Base-by-base conservation (phyloP, 2,329 filamentous ascomycete genomes). In the Hypoxylon sp. region DNA sequence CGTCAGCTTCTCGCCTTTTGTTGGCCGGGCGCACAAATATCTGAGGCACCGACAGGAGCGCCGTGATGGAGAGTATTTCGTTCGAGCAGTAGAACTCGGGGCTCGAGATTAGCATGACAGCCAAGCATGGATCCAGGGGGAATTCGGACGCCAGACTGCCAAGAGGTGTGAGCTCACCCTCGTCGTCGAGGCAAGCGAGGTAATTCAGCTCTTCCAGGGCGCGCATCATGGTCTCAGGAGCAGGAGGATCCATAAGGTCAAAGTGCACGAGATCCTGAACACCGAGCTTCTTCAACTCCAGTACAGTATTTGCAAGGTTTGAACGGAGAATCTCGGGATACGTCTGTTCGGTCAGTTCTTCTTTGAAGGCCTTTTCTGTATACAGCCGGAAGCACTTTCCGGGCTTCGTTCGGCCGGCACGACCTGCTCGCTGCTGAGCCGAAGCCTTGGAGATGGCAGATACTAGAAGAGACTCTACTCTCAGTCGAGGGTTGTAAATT, bases 41-140 rank as follows among this genome's bases (percentile, higher is more conserved):
- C 77, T 97, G 93, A 0, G 96, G 96, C 9, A 98, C 96, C 0
- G 95, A 98, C 18, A 99, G 88, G 9, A 99, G 87, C 0, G 96
- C 91, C 0, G 94, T 97, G 73, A 99, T 91, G 42, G 96, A 98
- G 12, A 99, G 86, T 40, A 99, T 96, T 82, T 99, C 96, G 79
- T 98, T 98, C 46, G 94, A 97, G 84, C 96, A 99, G 82, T 96
- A 97, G 80, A 99, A 99, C 76, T 99, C 96, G 9, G 96, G 95
- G 6, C 94, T 97, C 9, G 91, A 94, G 78, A 99, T 97, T 61
- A 99, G 86, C 96, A 99, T 98, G 68, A 99, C 96, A 0, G 96
- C 96, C 32, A 99, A 84, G 0, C 93, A 89, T 1, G 96, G 96
- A 77, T 99, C 96, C 20, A 99, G 87, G 33, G 96, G 96, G 75